Evolutionary conservation across 306 rosid species (phyloP), one percentile per base, ranked within the genome.

Genomic region (Lotus japonicus): DNA sequence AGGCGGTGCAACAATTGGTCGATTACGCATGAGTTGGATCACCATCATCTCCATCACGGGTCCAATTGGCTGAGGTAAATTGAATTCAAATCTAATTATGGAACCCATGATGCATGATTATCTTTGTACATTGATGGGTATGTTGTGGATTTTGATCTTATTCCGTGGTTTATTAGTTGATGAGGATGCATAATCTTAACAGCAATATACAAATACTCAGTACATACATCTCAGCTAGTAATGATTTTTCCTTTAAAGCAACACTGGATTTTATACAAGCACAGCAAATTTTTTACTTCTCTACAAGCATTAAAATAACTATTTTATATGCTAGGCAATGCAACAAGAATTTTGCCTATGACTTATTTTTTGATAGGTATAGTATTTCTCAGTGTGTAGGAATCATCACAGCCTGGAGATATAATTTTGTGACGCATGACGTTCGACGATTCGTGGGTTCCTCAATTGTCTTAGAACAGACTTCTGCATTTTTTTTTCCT

Each of bases 381-480:
- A 55, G 9, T 28, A 18, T 41, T 31, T 55, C 41, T 46, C 57
- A 68, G 14, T 55, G 49, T 15, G 77, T 43, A 69, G 84, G 77
- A 33, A 55, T 42, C 43, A 13, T 48, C 26, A 19, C 48, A 42
- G 41, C 41, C 55, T 3, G 14, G 54, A 48, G 64, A 55, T 41
- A 39, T 49, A 41, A 46, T 16, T 21, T 23, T 4, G 11, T 52
- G 7, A 11, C 7, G 53, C 67, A 45, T 71, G n/a, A 43, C 51
- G 45, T 55, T 71, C 21, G 7, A n/a, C 9, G 5, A 43, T 74
- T 70, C 48, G 7, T 15, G 16, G 67, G 17, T 44, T 66, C 35
- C 45, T 54, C 10, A 3, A 33, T 26, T n/a, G 44, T 54, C 51
- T 16, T 39, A 17, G 49, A 77, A 38, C 46, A 26, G 57, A 49